Evolutionary conservation across 2,329 filamentous ascomycete species (phyloP).

Genomic region (Sporothrix schenckii): DNA sequence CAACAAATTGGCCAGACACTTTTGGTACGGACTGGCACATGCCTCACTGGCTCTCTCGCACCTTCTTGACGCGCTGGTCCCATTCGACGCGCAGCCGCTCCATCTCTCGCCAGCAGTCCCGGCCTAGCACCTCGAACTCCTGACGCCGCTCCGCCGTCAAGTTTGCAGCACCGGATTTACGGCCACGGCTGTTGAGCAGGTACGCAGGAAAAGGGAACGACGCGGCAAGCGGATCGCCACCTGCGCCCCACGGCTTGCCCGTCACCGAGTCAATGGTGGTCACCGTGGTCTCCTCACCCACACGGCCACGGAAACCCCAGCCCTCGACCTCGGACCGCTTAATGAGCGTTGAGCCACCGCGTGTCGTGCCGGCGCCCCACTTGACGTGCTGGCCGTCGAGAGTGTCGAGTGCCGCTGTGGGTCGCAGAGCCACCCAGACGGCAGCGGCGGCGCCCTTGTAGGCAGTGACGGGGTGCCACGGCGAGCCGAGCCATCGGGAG

Average conservation of each 20-base stretch:
- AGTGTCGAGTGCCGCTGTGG: constrained; percentile 63
- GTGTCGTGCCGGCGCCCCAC: constrained; percentile 78
- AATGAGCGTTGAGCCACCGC: constrained; percentile 59
- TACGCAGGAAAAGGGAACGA: constrained; percentile 6
- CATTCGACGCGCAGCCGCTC: constrained; percentile 69
- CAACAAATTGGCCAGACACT: not conserved
- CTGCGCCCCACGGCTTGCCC: constrained; percentile 43
- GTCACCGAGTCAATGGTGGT: constrained; percentile 31
- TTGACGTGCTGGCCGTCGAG: constrained; percentile 63
- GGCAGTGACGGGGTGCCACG: constrained; percentile 79
- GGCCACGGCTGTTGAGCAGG: constrained; percentile 57
- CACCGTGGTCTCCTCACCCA: constrained; percentile 52
- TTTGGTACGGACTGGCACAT: not conserved
- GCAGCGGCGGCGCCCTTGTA: constrained; percentile 77
- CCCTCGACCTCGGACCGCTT: constrained; percentile 82
- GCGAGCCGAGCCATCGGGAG: constrained; percentile 76
- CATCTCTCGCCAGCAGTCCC: constrained; percentile 68
- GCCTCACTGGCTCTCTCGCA: constrained; percentile 13
- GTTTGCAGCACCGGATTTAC: constrained; percentile 61
- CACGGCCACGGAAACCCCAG: constrained; percentile 73
- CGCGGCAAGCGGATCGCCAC: constrained; percentile 47
- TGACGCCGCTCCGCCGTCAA: constrained; percentile 63
- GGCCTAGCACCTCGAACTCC: constrained; percentile 65
- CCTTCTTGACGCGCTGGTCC: constrained; percentile 50
- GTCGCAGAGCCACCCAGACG: constrained; percentile 75